Conservation (phyloP, 371 early-diverging fungal species). For the Mucor saturninus region DNA sequence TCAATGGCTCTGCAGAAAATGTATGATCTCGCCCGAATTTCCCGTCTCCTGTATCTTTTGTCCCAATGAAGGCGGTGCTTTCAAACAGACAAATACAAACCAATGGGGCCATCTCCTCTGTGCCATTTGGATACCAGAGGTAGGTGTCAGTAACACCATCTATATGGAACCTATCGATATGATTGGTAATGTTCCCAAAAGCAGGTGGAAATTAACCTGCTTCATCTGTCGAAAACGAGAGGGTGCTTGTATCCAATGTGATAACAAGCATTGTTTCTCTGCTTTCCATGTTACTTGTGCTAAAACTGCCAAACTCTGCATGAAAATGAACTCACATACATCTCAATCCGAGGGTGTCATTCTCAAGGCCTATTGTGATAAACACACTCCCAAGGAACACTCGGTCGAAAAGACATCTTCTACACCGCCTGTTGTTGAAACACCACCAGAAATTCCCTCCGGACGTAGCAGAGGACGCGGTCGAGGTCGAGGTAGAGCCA, state of each 20-base stretch:
- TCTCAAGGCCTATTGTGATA: conserved; percentile 78
- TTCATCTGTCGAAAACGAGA: conserved; percentile 79
- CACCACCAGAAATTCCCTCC: neutral
- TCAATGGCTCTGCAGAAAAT: conserved; percentile 98
- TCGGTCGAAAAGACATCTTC: neutral
- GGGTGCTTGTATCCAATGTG: conserved; percentile 97
- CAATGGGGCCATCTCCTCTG: conserved; percentile 97
- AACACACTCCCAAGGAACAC: conserved; percentile 80
- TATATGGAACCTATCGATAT: conserved; percentile 98
- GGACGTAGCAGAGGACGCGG: conserved; percentile 16
- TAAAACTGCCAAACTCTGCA: conserved; percentile 80
- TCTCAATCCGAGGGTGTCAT: conserved; percentile 61
- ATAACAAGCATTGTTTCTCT: conserved; percentile 82
- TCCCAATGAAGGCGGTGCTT: conserved; percentile 94
- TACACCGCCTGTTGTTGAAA: neutral
- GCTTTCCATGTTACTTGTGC: conserved; percentile 97
- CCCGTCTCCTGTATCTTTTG: conserved; percentile 94
- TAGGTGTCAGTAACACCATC: conserved; percentile 82
- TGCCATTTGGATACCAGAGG: conserved; percentile 96
- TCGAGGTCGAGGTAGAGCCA: conserved; percentile 5
- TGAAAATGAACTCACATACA: conserved; percentile 74
- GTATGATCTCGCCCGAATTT: conserved; percentile 91
- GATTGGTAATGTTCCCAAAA: conserved; percentile 84
- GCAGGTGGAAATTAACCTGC: conserved; percentile 90
- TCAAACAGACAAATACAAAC: conserved; percentile 93